Base-by-base conservation (phyloP, 2,329 filamentous ascomycete species). In the Trichophyton equinum region DNA sequence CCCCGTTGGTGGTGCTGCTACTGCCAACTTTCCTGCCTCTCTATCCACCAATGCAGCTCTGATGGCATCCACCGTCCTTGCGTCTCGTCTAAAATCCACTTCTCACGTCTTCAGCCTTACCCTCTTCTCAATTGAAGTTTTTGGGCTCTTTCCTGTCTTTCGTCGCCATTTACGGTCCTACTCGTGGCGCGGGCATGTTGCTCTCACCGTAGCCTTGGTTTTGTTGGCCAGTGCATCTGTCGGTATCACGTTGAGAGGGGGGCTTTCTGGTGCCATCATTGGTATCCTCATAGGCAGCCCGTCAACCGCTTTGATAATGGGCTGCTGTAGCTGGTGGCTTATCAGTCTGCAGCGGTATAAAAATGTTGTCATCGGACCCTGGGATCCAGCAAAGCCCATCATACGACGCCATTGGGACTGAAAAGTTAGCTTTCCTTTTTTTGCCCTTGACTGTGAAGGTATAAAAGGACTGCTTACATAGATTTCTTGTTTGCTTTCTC, bases 331-430 rank as follows among this genome's bases (percentile, higher is more conserved):
- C 71, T 97, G 91, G 92, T 97, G 94, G 91, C 76, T 99, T 64
- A 97, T 99, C 69, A 89, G 91, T 7, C 74, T 99, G 73, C 94
- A 99, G 75, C 92, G 95, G 76, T 99, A 97, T 76, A 99, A 99
- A 79, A 97, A 97, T 72, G 94, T 97, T 75, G 96, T 99, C 66
- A 89, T 91, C 70, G 94, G 94, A 49, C 94, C 94, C 1, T 99
- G 94, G 94, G 94, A 99, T 76, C 91, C 92, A 20, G 94, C 94
- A 5, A 82, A 91, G 70, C 94, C 94, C 8, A 72, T 78, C 55
- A 72, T 78, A 61, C 69, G 74, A 47, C 70, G 73, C 40, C 73
- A 73, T 61, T 76, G 74, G 74, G 74, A 75, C 64, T 76, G 63
- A 65, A 20, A 40, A 22, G 30, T 38, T n/a, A 13, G 42, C 40